These are phyloP conservation scores for Cadophora malorum DNA, from an alignment of 2,329 filamentous ascomycete genomes.

Conservation along the genomic window DNA sequence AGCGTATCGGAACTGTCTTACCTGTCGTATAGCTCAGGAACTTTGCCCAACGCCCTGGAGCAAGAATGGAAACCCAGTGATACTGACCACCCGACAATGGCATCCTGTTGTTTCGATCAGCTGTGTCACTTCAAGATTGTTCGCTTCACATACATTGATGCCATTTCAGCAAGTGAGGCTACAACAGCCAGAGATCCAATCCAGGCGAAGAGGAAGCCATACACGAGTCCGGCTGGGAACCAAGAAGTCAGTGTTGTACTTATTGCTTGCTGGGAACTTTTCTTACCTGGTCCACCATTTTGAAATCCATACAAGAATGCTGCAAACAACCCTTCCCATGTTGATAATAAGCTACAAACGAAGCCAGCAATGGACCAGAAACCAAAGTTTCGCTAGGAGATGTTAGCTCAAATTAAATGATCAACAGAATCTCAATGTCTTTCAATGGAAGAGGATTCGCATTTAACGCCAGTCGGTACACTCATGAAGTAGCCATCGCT, in stretches of 20 bases:
- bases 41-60: slow-evolving; percentile 54
- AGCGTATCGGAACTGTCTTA: slow-evolving; percentile 33
- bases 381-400: slow-evolving; percentile 32
- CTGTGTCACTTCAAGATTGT: slow-evolving; percentile 26
- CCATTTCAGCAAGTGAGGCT: slow-evolving; percentile 36
- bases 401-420: neutral
- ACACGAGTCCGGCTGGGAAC: slow-evolving; percentile 34
- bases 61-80: slow-evolving; percentile 57
- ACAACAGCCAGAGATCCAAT: slow-evolving; percentile 29
- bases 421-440: neutral
- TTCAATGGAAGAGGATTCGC: neutral
- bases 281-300: slow-evolving; percentile 34
- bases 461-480: neutral
- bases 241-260: slow-evolving; percentile 4
- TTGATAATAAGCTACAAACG: slow-evolving; percentile 32
- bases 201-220: slow-evolving; percentile 33
- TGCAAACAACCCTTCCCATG: slow-evolving; percentile 36
- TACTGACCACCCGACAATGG: slow-evolving; percentile 64
- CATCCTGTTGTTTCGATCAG: slow-evolving; percentile 44
- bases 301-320: slow-evolving; percentile 34
- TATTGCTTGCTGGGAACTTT: neutral
- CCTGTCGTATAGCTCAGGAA: slow-evolving; percentile 60
- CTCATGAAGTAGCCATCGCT: neutral
- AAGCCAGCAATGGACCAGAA: slow-evolving; percentile 35
- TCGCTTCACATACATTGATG: slow-evolving; percentile 35